Conservation (phyloP, 305 asterid species). For the Fraxinus angustifolia region DNA sequence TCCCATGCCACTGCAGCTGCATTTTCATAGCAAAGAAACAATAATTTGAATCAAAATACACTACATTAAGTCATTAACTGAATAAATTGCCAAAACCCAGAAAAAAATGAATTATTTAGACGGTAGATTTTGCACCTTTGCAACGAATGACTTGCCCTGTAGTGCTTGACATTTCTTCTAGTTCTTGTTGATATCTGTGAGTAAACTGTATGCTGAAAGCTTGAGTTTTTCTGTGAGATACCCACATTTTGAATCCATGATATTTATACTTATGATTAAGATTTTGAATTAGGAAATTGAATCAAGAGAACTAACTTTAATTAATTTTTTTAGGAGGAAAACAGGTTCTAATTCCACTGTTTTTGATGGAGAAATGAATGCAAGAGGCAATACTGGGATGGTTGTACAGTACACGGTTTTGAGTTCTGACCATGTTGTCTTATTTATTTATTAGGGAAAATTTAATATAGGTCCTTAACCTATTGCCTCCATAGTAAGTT, state of each 20-base stretch:
- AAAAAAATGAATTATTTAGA: background rate
- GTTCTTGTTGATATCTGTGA: background rate
- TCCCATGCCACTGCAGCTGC: slow-evolving; percentile 80
- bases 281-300: background rate
- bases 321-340: background rate
- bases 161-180: slow-evolving; percentile 28
- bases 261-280: background rate
- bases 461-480: background rate
- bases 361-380: background rate
- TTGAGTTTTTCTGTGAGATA: background rate
- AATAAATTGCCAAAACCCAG: background rate
- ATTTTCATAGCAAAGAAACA: background rate
- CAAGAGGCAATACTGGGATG: background rate
- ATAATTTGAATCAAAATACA: background rate
- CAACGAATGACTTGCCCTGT: slow-evolving; percentile 42
- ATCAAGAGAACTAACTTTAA: background rate
- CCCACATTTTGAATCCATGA: background rate
- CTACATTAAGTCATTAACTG: background rate
- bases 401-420: background rate
- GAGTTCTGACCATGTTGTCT: background rate
- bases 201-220: background rate
- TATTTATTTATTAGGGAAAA: background rate
- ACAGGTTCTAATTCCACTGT: background rate
- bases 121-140: slow-evolving; percentile 29
- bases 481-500: background rate